phyloP scores from a whole-genome alignment of 1,284 basidiomycete genomes.

The Athelia psychrophila region DNA sequence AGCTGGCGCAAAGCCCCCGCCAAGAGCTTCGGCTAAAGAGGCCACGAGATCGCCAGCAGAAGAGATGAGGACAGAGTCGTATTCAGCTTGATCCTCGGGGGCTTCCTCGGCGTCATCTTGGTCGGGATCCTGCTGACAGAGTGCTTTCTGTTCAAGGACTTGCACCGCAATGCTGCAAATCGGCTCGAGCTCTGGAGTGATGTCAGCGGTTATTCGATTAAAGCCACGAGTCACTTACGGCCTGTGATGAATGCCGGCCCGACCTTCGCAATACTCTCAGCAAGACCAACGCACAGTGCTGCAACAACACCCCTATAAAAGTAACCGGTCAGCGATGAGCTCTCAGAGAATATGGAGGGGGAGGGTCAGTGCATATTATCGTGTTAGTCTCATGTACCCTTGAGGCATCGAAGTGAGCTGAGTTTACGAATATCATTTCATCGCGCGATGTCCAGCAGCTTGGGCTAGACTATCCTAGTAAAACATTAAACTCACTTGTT shows the following conservation, averaged over 20 bases:
- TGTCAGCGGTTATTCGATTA: conserved; percentile 7
- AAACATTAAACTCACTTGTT: conserved; percentile 81
- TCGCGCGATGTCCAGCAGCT: conserved; percentile 31
- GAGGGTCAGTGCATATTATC: conserved; percentile 24
- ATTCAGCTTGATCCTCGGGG: conserved; percentile 88
- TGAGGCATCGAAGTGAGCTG: conserved; percentile 83
- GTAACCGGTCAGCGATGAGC: conserved; percentile 16
- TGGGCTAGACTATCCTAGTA: conserved; percentile 2
- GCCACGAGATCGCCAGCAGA: conserved; percentile 95
- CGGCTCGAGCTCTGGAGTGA: conserved; percentile 65
- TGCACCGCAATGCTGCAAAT: conserved; percentile 80
- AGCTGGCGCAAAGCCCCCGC: conserved; percentile 81
- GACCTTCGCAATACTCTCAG: conserved; percentile 89
- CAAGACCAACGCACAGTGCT: conserved; percentile 81
- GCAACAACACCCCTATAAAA: conserved; percentile 79
- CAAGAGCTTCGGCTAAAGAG: conserved; percentile 84
- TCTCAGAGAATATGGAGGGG: conserved; percentile 18
- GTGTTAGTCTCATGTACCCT: conserved; percentile 57
- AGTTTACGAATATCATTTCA: conserved; percentile 64
- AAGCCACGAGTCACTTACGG: conserved; percentile 39
- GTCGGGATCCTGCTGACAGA: conserved; percentile 96
- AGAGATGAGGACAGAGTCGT: conserved; percentile 93
- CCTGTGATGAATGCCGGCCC: conserved; percentile 83
- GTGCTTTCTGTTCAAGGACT: conserved; percentile 89
- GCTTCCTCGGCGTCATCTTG: conserved; percentile 85